Base-by-base conservation (phyloP, 2,329 filamentous ascomycete genomes). In the Monosporascus sp. region DNA sequence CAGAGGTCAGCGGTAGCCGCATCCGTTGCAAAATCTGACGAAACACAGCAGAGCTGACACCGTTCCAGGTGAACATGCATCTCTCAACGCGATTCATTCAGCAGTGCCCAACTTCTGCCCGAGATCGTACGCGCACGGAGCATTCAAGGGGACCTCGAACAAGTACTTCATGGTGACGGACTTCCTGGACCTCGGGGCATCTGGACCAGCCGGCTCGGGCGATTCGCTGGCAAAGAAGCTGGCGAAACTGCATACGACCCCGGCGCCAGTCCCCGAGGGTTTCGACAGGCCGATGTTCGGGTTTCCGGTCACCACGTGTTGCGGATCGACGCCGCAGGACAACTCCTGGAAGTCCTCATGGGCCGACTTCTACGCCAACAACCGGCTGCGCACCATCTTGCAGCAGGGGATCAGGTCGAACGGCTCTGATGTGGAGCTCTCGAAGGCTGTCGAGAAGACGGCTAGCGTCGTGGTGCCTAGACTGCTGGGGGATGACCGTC, bases 341-440 rank as follows among this genome's bases (percentile, higher is more conserved):
- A 97, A 97, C 66, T 73, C 73, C 0, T 96, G 81, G 73, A 80
- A 77, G 48, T 72, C 76, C 6, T 87, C 82, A 11, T 97, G 93
- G 93, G 84, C 88, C 1, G 85, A 90, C 0, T 97, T 97, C 64
- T 97, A 90, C 67, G 88, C 87, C 1, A 78, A 95, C 31, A 86
- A 87, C 60, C 78, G 92, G 3, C 71, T 97, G 49, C 76, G 85
- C 11, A 78, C 77, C 48, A 86, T 97, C 47, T 65, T 89, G 14
- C 70, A 70, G 7, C 74, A 78, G 24, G 81, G 79, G 1, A 75
- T 85, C 58, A 70, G 70, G 59, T 79, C 78, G 1, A 85, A 94
- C 62, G 88, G 89, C 0, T 47, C 67, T 0, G 88, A 95, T 63
- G 62, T 68, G 6, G 81, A 86, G 47, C 68, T 97, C 7, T 71